Conservation (phyloP, 495 filamentous ascomycete genomes). For the Cenococcum geophilum region DNA sequence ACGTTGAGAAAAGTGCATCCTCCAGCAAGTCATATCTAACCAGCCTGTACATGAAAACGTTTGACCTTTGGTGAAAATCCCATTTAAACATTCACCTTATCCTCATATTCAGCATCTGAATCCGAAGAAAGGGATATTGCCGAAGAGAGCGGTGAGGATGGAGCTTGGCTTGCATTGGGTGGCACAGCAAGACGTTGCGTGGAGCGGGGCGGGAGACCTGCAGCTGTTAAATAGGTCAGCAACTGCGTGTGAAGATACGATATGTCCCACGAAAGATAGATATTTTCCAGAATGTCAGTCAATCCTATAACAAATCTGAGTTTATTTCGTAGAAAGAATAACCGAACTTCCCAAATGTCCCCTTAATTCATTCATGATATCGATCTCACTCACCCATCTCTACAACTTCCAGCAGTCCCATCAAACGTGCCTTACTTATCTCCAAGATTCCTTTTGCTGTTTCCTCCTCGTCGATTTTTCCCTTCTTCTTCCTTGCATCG, state of each 20-base stretch:
- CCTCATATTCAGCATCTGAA: background rate
- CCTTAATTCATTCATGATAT: background rate
- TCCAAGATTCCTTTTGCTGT: conserved; percentile 16
- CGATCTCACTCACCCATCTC: conserved; percentile 15
- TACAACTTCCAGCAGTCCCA: conserved; percentile 23
- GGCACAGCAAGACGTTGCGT: background rate
- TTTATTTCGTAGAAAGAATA: background rate
- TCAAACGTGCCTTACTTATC: conserved; percentile 12
- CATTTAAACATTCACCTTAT: background rate
- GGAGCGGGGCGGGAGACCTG: background rate
- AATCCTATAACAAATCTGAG: background rate
- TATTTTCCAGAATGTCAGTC: background rate
- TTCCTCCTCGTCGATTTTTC: conserved; percentile 17
- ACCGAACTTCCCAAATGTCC: background rate
- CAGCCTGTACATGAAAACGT: background rate
- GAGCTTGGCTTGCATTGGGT: background rate
- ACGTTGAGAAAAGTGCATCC: background rate
- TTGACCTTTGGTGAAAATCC: background rate
- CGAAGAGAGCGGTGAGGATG: background rate
- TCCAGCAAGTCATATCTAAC: background rate
- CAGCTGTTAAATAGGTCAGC: background rate
- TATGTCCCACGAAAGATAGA: background rate
- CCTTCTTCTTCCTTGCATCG: conserved; percentile 41
- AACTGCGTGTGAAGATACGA: background rate
- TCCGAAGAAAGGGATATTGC: background rate